A percentile compares a stretch with the other conserved stretches of the same genome.
Conservation (phyloP, 371 early-diverging fungal genomes). For the Circinella minor region DNA sequence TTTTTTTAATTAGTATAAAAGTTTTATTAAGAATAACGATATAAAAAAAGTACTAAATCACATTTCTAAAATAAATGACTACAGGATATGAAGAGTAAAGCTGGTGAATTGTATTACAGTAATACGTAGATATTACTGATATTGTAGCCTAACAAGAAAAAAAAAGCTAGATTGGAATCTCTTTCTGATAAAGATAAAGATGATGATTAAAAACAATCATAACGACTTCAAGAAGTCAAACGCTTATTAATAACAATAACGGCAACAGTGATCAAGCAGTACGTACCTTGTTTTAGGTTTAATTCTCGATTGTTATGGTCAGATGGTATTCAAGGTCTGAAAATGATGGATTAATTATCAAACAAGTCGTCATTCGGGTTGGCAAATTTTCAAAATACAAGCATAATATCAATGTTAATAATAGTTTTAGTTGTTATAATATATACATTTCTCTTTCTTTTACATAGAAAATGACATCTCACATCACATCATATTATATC, state of each 20-base stretch:
- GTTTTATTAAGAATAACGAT: too few species aligned
- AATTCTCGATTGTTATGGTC: slow-evolving; percentile 56
- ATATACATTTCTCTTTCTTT: too few species aligned
- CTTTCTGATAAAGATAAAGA: slow-evolving; percentile 35
- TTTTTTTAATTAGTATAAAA: too few species aligned
- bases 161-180: slow-evolving; percentile 22
- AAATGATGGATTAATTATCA: slow-evolving; percentile 1
- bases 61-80: slow-evolving; percentile 1
- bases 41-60: too few species aligned
- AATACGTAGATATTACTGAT: slow-evolving; percentile 10
- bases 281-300: slow-evolving; percentile 58
- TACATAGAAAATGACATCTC: too few species aligned
- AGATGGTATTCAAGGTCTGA: slow-evolving; percentile 26
- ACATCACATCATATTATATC: too few species aligned
- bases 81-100: slow-evolving; percentile 34
- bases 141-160: slow-evolving; percentile 19
- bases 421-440: too few species aligned
- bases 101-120: slow-evolving; percentile 11
- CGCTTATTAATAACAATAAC: slow-evolving; percentile 29
- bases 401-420: too few species aligned
- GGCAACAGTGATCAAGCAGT: slow-evolving; percentile 26
- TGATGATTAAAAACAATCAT: slow-evolving; percentile 30
- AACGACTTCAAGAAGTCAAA: slow-evolving; percentile 22
- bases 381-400: slow-evolving; percentile 53
- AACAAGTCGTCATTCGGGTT: slow-evolving; percentile 42